Percentiles rank a stretch among this genome's conserved stretches.
Evolutionary conservation across 1,139 yeast genomes (phyloP).

Genomic region (Blastobotrys persicus): DNA sequence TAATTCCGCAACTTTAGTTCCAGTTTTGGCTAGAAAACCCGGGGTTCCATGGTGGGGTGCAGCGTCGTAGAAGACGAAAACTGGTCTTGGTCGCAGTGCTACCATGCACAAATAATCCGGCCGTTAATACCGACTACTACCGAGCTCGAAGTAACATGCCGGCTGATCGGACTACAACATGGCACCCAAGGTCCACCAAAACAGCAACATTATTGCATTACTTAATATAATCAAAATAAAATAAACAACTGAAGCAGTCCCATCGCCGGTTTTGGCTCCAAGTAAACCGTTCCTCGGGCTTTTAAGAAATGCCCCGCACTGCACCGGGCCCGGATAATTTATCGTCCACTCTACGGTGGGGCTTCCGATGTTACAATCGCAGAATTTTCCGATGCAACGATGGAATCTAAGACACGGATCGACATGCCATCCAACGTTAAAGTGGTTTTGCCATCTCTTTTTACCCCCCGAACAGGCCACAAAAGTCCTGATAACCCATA

Average conservation of each 20-base stretch:
- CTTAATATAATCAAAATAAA: too few species aligned
- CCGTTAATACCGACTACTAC: background rate
- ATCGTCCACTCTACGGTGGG: background rate
- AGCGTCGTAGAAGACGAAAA: background rate
- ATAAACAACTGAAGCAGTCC: too few species aligned
- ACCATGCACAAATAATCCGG: background rate
- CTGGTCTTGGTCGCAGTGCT: background rate
- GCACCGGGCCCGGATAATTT: background rate
- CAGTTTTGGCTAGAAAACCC: background rate
- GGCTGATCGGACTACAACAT: background rate
- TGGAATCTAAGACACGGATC: background rate
- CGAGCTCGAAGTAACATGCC: background rate
- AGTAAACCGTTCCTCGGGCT: too few species aligned
- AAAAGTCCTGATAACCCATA: too few species aligned
- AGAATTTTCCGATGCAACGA: slow-evolving; percentile 4
- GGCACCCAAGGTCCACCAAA: too few species aligned
- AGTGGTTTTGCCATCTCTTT: too few species aligned
- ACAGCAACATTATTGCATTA: too few species aligned
- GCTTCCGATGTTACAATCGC: background rate
- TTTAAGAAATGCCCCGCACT: too few species aligned
- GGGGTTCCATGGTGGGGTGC: background rate
- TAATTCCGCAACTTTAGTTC: background rate
- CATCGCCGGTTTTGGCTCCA: too few species aligned
- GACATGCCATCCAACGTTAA: background rate
- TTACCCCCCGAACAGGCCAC: too few species aligned